These are phyloP conservation scores for Talaromyces sp. DNA, from an alignment of 2,329 filamentous ascomycete species.

Conservation along the genomic window DNA sequence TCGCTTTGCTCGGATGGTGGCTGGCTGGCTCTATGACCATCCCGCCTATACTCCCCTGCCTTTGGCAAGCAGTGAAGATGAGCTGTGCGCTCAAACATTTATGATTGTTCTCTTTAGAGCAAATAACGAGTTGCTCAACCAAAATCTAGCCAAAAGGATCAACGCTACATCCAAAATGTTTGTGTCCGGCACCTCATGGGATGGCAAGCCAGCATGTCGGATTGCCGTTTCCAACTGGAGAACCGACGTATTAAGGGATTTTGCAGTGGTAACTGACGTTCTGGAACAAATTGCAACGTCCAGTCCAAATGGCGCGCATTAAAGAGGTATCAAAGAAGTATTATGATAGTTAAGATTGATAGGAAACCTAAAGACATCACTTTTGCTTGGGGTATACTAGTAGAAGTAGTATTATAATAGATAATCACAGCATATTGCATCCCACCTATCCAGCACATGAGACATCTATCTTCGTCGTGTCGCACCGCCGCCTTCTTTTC, in stretches of 20 bases:
- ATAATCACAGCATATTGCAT: not conserved
- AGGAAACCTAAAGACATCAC: not conserved
- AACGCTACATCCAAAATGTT: conserved; percentile 72
- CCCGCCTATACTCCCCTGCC: conserved; percentile 64
- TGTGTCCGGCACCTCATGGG: conserved; percentile 76
- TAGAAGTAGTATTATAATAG: not conserved
- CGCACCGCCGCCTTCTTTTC: conserved; percentile 45
- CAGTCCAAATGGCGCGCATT: not conserved
- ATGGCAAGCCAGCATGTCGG: conserved; percentile 66
- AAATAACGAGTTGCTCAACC: conserved; percentile 58
- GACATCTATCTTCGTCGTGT: conserved; percentile 38
- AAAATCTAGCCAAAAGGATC: conserved; percentile 61
- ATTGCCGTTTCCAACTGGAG: conserved; percentile 84
- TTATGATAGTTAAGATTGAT: not conserved
- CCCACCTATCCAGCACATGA: conserved; percentile 6
- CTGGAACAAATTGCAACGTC: conserved; percentile 43
- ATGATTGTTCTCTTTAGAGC: conserved; percentile 76
- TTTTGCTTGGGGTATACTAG: not conserved
- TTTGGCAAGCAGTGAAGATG: conserved; percentile 24
- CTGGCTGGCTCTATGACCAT: conserved; percentile 56
- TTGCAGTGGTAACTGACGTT: conserved; percentile 58
- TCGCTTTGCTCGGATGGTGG: conserved; percentile 61
- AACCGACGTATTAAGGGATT: conserved; percentile 63
- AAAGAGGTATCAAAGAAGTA: not conserved
- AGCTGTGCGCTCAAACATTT: conserved; percentile 50